phyloP scores from a whole-genome alignment of 2,329 filamentous ascomycete genomes.

The Mariannaea sp. region DNA sequence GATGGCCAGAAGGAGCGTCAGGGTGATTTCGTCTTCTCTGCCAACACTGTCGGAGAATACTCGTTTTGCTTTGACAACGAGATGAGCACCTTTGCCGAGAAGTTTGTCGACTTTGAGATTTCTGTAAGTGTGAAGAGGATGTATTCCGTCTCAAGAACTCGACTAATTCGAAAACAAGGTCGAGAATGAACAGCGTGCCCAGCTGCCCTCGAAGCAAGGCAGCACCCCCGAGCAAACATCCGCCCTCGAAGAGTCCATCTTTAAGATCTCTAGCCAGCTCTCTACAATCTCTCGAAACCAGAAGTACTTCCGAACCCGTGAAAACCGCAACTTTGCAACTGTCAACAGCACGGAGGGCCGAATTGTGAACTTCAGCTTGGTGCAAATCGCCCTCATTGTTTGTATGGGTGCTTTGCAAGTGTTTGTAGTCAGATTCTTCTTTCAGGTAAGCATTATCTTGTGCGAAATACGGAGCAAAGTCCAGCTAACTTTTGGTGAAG shows the following conservation, averaged over 20 bases:
- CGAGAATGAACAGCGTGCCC: conserved; percentile 83
- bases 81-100: conserved; percentile 97
- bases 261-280: conserved; percentile 90
- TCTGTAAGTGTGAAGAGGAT: conserved; percentile 52
- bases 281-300: conserved; percentile 96
- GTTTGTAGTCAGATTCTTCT: conserved; percentile 97
- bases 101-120: conserved; percentile 98
- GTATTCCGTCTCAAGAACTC: not conserved
- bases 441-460: conserved; percentile 67
- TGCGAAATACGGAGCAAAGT: not conserved
- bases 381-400: conserved; percentile 89
- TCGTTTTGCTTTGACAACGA: conserved; percentile 98
- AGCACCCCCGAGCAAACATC: conserved; percentile 87
- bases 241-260: conserved; percentile 88
- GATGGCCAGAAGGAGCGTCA: conserved; percentile 90
- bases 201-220: conserved; percentile 86
- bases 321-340: conserved; percentile 99
- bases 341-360: conserved; percentile 93
- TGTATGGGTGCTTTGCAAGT: conserved; percentile 96
- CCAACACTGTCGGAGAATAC: conserved; percentile 85
- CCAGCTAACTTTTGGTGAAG: conserved; percentile 44
- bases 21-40: conserved; percentile 97
- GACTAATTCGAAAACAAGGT: conserved; percentile 59
- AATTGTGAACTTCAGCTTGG: conserved; percentile 96
- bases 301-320: conserved; percentile 98